Conservation (phyloP, 176 grass and related monocot genomes). For the Sorghum bicolor region DNA sequence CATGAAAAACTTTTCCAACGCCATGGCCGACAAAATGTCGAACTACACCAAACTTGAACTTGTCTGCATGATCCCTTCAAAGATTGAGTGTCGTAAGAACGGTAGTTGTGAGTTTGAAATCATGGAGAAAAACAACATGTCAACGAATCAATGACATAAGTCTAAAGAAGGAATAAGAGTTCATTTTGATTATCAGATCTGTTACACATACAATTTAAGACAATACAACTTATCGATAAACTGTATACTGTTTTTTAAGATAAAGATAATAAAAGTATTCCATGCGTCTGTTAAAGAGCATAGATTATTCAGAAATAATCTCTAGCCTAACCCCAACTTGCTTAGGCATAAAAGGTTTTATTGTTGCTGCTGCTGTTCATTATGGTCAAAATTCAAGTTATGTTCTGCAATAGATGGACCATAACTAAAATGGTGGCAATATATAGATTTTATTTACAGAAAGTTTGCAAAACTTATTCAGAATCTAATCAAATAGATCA, state of each 20-base stretch:
- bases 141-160: slow-evolving; percentile 5
- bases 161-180: neutral
- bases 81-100: slow-evolving; percentile 26
- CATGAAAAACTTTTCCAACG: slow-evolving; percentile 87
- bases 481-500: neutral
- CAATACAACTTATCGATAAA: neutral
- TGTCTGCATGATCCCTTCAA: slow-evolving; percentile 79
- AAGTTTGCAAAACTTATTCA: neutral
- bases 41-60: slow-evolving; percentile 80
- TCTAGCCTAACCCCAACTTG: neutral
- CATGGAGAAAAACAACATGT: slow-evolving; percentile 10
- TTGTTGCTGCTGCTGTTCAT: neutral
- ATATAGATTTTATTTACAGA: neutral
- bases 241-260: neutral
- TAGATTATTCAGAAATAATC: neutral
- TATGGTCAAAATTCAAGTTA: neutral
- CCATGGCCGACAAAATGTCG: slow-evolving; percentile 86
- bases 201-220: neutral
- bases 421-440: neutral
- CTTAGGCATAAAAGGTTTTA: neutral
- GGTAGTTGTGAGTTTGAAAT: neutral
- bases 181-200: neutral
- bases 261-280: slow-evolving; percentile 1
- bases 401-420: neutral
- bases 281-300: neutral